Evolutionary conservation across 441 rosid species (phyloP), one percentile per base, ranked within the genome.

Genomic region (Daphne laureola): DNA sequence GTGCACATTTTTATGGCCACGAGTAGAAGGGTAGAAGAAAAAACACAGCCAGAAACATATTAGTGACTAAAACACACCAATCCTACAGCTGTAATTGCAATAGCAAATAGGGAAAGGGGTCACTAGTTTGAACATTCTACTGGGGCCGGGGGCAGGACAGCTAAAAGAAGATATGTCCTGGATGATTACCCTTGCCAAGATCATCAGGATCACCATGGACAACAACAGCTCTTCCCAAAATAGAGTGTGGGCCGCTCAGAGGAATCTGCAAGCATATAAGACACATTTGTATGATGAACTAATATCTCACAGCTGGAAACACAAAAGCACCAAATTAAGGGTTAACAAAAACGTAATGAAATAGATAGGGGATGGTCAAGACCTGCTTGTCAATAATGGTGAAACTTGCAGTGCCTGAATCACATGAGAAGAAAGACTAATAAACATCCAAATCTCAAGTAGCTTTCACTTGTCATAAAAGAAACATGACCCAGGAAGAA

Each of bases 191-290:
- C 81, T 70, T 90, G 70, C 97, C 97, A 47, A 90, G 97, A 71
- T 90, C 97, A 78, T 91, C 98, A 53, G 95, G 89, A 73, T 91
- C 98, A 1, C 76, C 72, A 63, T 91, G 98, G 61, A 86, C 91
- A 67, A 91, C 96, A 58, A 91, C 83, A 43, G 98, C 96, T 72
- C 98, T 83, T 71, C 98, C 98, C 35, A 91, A 43, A 59, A 91
- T 86, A 15, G 96, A 82, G 63, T 76, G 51, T 53, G 84, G 82
- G 55, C 96, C 95, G 46, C 66, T 16, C 31, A 91, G 96, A 73
- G 98, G 95, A 68, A 91, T 88, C 82, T 91, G 70, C 48, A 53
- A 51, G 56, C 2, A 16, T 47, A 60, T 5, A 46, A 17, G 53
- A 57, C 17, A 1, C 5, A 26, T 46, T 55, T 16, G 42, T 50